Base-by-base conservation (phyloP, 2,329 filamentous ascomycete species). In the Arthroderma sp. region DNA sequence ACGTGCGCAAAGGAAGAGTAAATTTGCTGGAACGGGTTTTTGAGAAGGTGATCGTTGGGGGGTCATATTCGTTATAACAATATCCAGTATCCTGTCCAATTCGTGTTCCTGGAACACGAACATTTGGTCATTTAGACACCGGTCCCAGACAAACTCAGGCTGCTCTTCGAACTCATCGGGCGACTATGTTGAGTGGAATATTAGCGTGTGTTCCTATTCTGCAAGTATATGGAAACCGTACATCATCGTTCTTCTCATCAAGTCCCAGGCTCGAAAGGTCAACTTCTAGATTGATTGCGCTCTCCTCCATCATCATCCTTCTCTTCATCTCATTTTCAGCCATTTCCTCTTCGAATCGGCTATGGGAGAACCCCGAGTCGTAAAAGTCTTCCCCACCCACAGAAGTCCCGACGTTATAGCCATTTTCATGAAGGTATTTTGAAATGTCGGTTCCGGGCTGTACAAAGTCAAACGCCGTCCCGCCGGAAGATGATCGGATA, bases 101-200 rank as follows among this genome's bases (percentile, higher is more conserved):
- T 98, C 91, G 68, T 83, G 86, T 64, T 97, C 91, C 70, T 98
- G 93, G 70, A 98, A 98, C 38, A 98, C 93, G 69, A 98, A 98
- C 93, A 98, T 98, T 70, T 98, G 93, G 69, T 98, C 93, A 68
- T 96, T 89, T 53, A 95, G 77, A 71, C 93, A 98, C 65, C 87
- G 81, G 62, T 87, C 87, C 93, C 93, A 98, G 60, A 96, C 86
- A 66, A 98, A 98, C 62, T 97, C 93, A 66, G 94, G 91, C 58
- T 85, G 83, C 58, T 96, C 91, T 66, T 94, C 87, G 19, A 90
- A 80, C 59, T 91, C 56, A 17, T 61, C 57, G 21, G 81, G 77
- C 17, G 82, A 78, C 66, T 70, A 43, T 47, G 6, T 38, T 39
- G n/a, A 49, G 56, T 44, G 49, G 11, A n/a, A 44, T 37, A 41